phyloP scores from a whole-genome alignment of 148 eudicot species.

The Vaccinium myrtillus region DNA sequence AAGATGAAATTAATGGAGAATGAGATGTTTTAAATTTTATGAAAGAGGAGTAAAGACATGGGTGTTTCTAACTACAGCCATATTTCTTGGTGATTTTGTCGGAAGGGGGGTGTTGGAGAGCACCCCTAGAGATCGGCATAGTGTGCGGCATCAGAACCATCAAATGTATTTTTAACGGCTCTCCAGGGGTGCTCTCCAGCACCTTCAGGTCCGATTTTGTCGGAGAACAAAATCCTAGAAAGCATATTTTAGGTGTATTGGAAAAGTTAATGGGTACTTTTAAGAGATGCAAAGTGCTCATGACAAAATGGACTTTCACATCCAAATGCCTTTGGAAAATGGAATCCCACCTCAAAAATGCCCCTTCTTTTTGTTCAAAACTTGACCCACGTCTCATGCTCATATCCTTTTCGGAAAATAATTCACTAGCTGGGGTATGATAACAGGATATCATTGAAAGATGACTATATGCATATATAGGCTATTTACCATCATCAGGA shows the following conservation, averaged over 20 bases:
- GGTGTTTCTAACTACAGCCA: background rate
- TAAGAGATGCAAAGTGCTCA: background rate
- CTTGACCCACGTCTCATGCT: slow-evolving; percentile 17
- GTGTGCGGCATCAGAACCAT: too few species aligned
- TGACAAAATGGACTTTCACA: slow-evolving; percentile 2
- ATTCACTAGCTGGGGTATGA: background rate
- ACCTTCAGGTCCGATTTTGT: too few species aligned
- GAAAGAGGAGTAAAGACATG: background rate
- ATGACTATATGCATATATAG: background rate
- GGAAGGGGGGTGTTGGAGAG: too few species aligned
- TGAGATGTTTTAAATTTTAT: background rate
- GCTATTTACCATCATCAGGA: background rate
- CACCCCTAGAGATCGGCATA: too few species aligned
- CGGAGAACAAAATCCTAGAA: too few species aligned
- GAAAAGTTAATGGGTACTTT: background rate
- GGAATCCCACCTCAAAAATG: background rate
- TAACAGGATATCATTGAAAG: background rate
- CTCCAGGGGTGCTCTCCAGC: too few species aligned
- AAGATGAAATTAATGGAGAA: background rate
- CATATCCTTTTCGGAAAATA: slow-evolving; percentile 9
- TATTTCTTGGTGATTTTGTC: too few species aligned
- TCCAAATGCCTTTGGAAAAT: background rate
- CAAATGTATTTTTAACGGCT: too few species aligned
- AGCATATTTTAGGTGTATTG: background rate
- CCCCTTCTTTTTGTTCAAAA: slow-evolving; percentile 5